Evolutionary conservation across 805 yeast species (phyloP).

Genomic region (Metschnikowia sp.): DNA sequence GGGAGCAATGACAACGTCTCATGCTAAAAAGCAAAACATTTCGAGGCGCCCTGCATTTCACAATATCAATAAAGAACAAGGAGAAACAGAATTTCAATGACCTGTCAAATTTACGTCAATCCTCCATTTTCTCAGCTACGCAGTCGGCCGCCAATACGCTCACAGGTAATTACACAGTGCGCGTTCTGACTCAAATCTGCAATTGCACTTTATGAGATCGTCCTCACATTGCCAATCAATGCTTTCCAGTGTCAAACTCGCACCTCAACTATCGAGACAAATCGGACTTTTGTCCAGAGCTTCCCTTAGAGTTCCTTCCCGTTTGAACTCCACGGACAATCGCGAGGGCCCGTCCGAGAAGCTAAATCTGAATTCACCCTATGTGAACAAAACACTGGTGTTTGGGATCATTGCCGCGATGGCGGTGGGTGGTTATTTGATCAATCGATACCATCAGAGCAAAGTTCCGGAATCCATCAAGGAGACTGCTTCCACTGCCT

Average conservation of each 20-base stretch:
- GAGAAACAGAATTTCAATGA: too few relatives aligned
- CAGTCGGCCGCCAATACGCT: too few relatives aligned
- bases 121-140: too few relatives aligned
- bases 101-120: too few relatives aligned
- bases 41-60: too few relatives aligned
- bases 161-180: too few relatives aligned
- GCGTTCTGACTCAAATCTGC: too few relatives aligned
- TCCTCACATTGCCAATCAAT: neutral
- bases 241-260: slow-evolving; percentile 4
- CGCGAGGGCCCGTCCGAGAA: slow-evolving; percentile 2
- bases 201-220: too few relatives aligned
- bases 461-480: slow-evolving; percentile 5
- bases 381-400: slow-evolving; percentile 8
- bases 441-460: slow-evolving; percentile 4
- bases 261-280: slow-evolving; percentile 1
- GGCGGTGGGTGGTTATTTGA: slow-evolving; percentile 4
- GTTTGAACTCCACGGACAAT: slow-evolving; percentile 5
- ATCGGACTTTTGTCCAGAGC: neutral
- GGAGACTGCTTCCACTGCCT: slow-evolving; percentile 41
- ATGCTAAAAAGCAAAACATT: too few relatives aligned
- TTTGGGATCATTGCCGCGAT: slow-evolving; percentile 7
- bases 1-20: too few relatives aligned
- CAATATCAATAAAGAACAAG: too few relatives aligned
- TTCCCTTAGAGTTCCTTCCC: neutral
- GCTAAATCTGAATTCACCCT: slow-evolving; percentile 6